phyloP scores from a whole-genome alignment of 371 early-diverging fungal genomes.

The Mortierella sp. region DNA sequence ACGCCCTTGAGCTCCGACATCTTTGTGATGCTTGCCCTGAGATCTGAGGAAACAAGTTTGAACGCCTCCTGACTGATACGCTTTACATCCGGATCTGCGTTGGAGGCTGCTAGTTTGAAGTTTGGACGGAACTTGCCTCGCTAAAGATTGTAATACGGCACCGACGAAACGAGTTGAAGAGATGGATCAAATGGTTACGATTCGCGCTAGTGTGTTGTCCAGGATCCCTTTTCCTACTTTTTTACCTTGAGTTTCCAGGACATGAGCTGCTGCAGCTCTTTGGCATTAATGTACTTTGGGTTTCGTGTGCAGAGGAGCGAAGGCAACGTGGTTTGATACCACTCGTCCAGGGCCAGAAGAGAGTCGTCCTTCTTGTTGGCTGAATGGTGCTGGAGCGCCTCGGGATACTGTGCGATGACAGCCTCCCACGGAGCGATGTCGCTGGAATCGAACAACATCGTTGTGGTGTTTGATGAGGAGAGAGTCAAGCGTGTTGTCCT shows the following conservation, averaged over 20 bases:
- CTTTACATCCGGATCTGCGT: constrained; percentile 30
- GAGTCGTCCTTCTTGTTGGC: constrained; percentile 39
- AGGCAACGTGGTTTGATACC: constrained; percentile 43
- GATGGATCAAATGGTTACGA: too few relatives aligned
- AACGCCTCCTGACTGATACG: constrained; percentile 40
- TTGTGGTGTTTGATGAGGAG: background rate
- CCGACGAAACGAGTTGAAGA: too few relatives aligned
- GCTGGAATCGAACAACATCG: constrained; percentile 30
- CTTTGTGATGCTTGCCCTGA: constrained; percentile 37
- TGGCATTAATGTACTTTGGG: constrained; percentile 19
- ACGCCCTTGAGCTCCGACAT: constrained; percentile 52
- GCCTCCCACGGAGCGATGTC: constrained; percentile 30
- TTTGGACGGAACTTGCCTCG: constrained; percentile 50
- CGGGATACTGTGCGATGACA: constrained; percentile 22
- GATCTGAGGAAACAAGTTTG: constrained; percentile 7
- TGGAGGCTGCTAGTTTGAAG: constrained; percentile 30
- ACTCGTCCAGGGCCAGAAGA: constrained; percentile 36
- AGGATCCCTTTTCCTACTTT: background rate
- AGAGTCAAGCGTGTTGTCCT: background rate
- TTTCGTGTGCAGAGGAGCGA: constrained; percentile 11
- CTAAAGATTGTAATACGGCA: constrained; percentile 15
- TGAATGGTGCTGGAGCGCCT: constrained; percentile 32
- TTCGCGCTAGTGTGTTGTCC: too few relatives aligned
- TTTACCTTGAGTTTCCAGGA: constrained; percentile 51
- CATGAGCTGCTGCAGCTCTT: constrained; percentile 43